Percentiles rank a stretch among this genome's conserved stretches.
These are phyloP conservation scores for Dioscorea cayenensis DNA, from an alignment of 116 monocot species.

Conservation along the genomic window DNA sequence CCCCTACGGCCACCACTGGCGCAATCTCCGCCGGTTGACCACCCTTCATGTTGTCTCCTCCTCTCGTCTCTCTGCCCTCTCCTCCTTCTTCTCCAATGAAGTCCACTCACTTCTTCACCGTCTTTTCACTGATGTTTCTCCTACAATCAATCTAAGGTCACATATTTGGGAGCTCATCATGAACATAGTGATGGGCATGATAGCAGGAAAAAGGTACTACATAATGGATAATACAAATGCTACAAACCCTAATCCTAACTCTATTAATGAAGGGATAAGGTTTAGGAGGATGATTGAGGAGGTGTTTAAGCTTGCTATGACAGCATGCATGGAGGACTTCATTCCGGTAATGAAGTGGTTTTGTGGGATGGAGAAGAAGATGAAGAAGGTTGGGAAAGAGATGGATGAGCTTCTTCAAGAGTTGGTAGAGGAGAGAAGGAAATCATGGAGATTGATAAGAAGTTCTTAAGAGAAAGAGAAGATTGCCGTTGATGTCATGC, in stretches of 20 bases:
- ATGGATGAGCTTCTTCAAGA: constrained; percentile 19
- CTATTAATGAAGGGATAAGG: background rate
- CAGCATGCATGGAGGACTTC: background rate
- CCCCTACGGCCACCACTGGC: background rate
- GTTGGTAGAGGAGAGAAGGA: constrained; percentile 12
- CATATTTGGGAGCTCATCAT: background rate
- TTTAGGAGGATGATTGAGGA: background rate
- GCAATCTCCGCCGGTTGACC: background rate
- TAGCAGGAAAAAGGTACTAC: background rate
- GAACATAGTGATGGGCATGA: background rate
- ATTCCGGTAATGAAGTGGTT: background rate
- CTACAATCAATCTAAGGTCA: background rate
- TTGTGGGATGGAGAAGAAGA: background rate
- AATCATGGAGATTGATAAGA: background rate
- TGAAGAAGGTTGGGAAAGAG: constrained; percentile 1
- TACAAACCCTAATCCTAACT: background rate
- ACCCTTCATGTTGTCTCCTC: background rate
- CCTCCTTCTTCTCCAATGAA: background rate
- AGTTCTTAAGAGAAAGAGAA: background rate
- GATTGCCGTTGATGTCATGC: constrained; percentile 14
- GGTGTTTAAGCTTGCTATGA: background rate
- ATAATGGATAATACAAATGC: too few relatives aligned
- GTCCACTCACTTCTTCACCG: background rate
- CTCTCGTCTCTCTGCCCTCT: background rate
- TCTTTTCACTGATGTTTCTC: background rate